A percentile compares a stretch with the other conserved stretches of the same genome.
These are phyloP conservation scores for Geotrichum histeridarum DNA, from an alignment of 1,139 yeast species.

Conservation along the genomic window DNA sequence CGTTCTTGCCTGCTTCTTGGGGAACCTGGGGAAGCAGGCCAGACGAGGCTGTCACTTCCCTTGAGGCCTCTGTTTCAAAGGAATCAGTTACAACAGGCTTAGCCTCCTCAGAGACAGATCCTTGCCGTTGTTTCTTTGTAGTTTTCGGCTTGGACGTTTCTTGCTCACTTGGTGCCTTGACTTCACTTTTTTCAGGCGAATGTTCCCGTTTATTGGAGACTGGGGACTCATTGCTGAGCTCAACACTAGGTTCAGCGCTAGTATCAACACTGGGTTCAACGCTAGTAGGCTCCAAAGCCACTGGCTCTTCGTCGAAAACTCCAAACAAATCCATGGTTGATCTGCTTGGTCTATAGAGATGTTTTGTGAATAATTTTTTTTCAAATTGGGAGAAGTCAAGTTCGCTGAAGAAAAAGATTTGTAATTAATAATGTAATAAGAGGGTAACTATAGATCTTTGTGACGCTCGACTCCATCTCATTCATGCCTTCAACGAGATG, in stretches of 20 bases:
- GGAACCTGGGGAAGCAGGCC: constrained; percentile 52
- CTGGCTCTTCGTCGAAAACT: constrained; percentile 20
- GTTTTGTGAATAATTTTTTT: too few species aligned
- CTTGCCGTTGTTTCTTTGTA: constrained; percentile 8
- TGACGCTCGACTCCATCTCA: too few species aligned
- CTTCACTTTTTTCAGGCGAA: background rate
- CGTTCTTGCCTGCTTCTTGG: constrained; percentile 44
- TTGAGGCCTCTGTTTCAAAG: constrained; percentile 83
- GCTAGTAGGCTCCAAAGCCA: constrained; percentile 6
- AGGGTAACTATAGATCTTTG: too few species aligned
- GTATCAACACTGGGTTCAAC: background rate
- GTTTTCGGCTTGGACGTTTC: background rate
- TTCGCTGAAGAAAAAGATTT: too few species aligned
- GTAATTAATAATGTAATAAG: too few species aligned
- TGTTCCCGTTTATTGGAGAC: constrained; percentile 4
- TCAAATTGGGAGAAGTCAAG: too few species aligned
- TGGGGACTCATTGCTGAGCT: constrained; percentile 9
- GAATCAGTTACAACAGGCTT: constrained; percentile 79
- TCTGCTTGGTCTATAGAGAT: too few species aligned
- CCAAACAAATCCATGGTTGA: constrained; percentile 19
- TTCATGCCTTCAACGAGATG: too few species aligned
- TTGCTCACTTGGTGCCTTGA: background rate
- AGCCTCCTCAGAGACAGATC: constrained; percentile 10
- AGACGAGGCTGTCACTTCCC: constrained; percentile 76
- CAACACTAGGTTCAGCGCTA: background rate